Percentiles rank a stretch among this genome's conserved stretches.
Evolutionary conservation across 78 protist species (phyloP).

Genomic region (Dictyostelium discoideum): dicty_2.7 NC_007089.4:2392001-2392500

Average conservation of each 20-base stretch:
- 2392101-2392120: constrained; percentile 67
- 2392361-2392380: constrained; percentile 62
- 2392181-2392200: constrained; percentile 50
- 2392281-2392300: constrained; percentile 77
- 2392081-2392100: constrained; percentile 79
- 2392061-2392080: constrained; percentile 61
- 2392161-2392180: constrained; percentile 68
- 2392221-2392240: constrained; percentile 70
- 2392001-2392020: constrained; percentile 66
- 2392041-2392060: constrained; percentile 60
- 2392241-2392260: constrained; percentile 81
- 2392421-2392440: constrained; percentile 70
- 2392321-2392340: constrained; percentile 69
- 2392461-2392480: constrained; percentile 76
- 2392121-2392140: constrained; percentile 86
- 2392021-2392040: constrained; percentile 56
- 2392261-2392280: constrained; percentile 68
- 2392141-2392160: constrained; percentile 68
- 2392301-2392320: constrained; percentile 62
- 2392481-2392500: constrained; percentile 58
- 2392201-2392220: constrained; percentile 74
- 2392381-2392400: constrained; percentile 24
- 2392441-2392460: constrained; percentile 75
- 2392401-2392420: constrained; percentile 73
- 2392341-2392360: constrained; percentile 84